Evolutionary conservation across 31 red algal species (phyloP).

Genomic region (Pterothamnion heteromorphum): DNA sequence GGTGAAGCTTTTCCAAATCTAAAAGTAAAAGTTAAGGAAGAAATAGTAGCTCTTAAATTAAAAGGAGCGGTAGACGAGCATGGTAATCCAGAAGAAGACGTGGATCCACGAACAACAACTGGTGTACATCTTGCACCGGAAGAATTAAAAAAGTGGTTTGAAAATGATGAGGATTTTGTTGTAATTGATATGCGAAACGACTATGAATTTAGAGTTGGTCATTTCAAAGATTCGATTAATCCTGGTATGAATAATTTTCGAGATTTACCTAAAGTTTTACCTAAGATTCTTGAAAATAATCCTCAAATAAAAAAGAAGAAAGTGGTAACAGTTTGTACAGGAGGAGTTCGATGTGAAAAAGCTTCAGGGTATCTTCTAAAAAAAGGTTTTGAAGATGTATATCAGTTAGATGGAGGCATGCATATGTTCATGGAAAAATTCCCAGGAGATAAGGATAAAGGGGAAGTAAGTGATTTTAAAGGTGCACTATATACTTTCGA

Average conservation of each 20-base stretch:
- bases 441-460: background rate
- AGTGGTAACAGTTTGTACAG: background rate
- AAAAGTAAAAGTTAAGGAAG: background rate
- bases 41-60: background rate
- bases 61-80: no score
- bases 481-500: no score
- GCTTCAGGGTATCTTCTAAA: background rate
- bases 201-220: background rate
- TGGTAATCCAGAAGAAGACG: background rate
- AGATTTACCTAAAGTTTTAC: background rate
- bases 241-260: background rate
- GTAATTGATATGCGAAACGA: constrained; percentile 23
- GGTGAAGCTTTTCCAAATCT: background rate
- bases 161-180: background rate
- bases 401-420: constrained; percentile 20
- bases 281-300: no score
- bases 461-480: no score
- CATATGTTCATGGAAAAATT: background rate
- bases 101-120: background rate
- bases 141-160: background rate
- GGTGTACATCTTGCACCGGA: background rate
- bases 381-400: constrained; percentile 24
- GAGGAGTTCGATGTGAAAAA: constrained; percentile 26
- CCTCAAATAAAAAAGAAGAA: background rate
- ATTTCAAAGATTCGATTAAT: background rate